phyloP scores from a whole-genome alignment of 345 rosid genomes.

The Pelargonium nanum region DNA sequence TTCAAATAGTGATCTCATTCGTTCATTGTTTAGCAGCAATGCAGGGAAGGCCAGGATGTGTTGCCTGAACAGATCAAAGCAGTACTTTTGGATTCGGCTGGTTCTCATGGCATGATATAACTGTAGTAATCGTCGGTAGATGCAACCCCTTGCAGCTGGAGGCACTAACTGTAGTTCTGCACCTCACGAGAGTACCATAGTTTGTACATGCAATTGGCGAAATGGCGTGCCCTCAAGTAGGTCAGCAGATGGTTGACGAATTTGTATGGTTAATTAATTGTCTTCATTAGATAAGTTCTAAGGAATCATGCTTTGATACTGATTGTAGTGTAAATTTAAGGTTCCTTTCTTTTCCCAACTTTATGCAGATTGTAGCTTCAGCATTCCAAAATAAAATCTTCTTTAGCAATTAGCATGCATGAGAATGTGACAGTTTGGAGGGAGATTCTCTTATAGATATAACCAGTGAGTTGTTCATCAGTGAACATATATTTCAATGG shows the following conservation, averaged over 20 bases:
- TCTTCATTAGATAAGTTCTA: slow-evolving; percentile 10
- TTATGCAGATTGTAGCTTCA: background rate
- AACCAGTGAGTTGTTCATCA: no score
- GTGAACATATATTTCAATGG: no score
- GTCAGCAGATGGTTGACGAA: background rate
- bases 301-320: background rate
- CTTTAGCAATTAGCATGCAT: no score
- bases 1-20: no score
- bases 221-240: no score
- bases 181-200: slow-evolving; percentile 10
- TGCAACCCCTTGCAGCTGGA: slow-evolving; percentile 4
- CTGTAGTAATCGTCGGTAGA: slow-evolving; percentile 3
- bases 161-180: slow-evolving; percentile 18
- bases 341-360: background rate
- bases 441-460: no score
- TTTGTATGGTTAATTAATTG: no score
- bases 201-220: slow-evolving; percentile 14
- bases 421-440: no score
- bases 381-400: background rate
- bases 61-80: slow-evolving; percentile 87
- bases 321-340: background rate
- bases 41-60: slow-evolving; percentile 77
- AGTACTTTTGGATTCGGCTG: slow-evolving; percentile 77
- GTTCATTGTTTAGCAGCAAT: slow-evolving; percentile 47
- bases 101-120: slow-evolving; percentile 45